Base-by-base conservation (phyloP, 106 monocot genomes). In the Hemerocallis citrina region DNA sequence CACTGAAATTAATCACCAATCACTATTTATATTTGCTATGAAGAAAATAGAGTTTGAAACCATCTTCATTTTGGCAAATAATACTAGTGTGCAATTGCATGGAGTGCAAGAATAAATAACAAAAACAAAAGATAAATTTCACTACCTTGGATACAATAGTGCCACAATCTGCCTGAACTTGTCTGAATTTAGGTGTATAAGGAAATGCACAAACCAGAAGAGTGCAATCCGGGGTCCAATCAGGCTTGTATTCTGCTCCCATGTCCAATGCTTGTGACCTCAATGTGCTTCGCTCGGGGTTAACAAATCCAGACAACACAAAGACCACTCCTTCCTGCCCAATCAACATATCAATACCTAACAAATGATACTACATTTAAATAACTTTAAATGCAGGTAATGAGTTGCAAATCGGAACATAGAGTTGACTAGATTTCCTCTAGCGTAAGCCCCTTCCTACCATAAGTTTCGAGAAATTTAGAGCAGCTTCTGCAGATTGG, bases 151-250 rank as follows among this genome's bases (percentile, higher is more conserved):
- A 93, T 50, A 88, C 75, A 45, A 93, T 85, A 41, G 92, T 93
- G 30, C 92, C 92, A 59, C 76, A 64, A 51, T 93, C 84, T 44
- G 79, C 69, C 34, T 81, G 52, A 16, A 93, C 92, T 79, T 93
- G 92, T 44, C 79, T 78, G 62, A 88, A 93, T 62, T 93, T 93
- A 41, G 92, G 92, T 43, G 92, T 93, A 55, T 82, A 85, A 12
- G 81, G 62, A 70, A 93, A 93, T 43, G 92, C 92, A 61, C 84
- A 93, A 37, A 93, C 61, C 68, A 93, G 84, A 71, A 92, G 81
- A 22, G 88, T 88, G 59, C 88, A 93, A 52, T 84, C 84, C 31
- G 84, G 74, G 38, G 65, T 79, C 92, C 92, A 93, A 70, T 93
- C 88, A 37, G 88, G 39, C 49, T 57, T 72, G 67, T 84, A 93